Evolutionary conservation across 306 rosid species (phyloP).

Genomic region (Dalbergia cochinchinensis): DNA sequence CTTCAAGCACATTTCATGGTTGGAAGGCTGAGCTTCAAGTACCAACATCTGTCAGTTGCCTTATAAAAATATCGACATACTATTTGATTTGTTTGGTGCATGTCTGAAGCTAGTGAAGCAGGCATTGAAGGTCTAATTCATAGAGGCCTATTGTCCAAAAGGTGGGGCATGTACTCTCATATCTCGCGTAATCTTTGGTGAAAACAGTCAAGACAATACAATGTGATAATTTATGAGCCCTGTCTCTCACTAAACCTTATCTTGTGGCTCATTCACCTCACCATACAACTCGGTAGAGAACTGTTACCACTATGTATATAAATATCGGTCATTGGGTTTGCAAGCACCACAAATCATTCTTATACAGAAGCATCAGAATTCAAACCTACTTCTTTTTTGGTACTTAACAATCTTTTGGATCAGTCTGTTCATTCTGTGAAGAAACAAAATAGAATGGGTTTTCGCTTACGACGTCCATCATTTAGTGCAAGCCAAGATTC

Average conservation of each 20-base stretch:
- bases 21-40: constrained; percentile 5
- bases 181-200: background rate
- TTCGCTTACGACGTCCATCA: constrained; percentile 46
- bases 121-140: background rate
- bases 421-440: background rate
- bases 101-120: constrained; percentile 13
- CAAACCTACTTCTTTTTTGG: background rate
- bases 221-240: constrained; percentile 36
- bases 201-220: constrained; percentile 9
- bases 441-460: constrained; percentile 45
- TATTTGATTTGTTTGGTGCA: constrained; percentile 16
- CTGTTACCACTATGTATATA: constrained; percentile 26
- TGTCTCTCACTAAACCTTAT: constrained; percentile 9
- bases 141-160: background rate
- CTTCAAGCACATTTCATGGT: background rate
- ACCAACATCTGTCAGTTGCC: background rate
- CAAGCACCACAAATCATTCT: constrained; percentile 34
- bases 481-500: constrained; percentile 31
- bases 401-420: background rate
- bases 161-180: constrained; percentile 2
- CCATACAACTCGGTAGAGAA: background rate
- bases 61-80: background rate
- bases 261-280: background rate
- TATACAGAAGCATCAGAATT: background rate
- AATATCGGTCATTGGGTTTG: background rate